A percentile compares a stretch with the other conserved stretches of the same genome.
Conservation (phyloP, 179 eudicot genomes). For the Heliamphora pulchella region DNA sequence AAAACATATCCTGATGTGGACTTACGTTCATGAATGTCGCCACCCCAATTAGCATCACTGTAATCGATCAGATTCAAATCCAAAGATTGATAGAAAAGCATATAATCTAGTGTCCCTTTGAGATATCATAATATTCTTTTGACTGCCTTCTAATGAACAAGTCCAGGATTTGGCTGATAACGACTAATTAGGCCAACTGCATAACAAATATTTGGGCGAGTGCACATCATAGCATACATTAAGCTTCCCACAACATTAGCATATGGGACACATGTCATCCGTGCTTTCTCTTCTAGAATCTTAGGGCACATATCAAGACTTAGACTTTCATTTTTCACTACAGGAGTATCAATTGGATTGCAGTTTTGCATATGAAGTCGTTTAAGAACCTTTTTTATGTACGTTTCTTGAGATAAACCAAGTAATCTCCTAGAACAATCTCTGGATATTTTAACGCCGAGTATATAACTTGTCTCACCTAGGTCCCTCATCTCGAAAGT, state of each 20-base stretch:
- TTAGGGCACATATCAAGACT: neutral
- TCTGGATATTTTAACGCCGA: neutral
- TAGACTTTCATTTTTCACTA: neutral
- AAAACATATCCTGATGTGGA: neutral
- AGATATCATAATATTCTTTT: neutral
- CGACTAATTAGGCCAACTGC: neutral
- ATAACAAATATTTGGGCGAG: neutral
- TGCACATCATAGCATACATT: neutral
- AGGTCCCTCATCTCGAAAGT: neutral
- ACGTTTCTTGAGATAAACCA: neutral
- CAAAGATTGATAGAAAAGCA: neutral
- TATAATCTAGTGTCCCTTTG: neutral
- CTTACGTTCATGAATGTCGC: neutral
- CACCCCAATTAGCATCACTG: neutral
- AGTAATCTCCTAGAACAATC: neutral
- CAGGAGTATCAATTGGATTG: neutral
- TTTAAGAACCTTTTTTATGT: neutral
- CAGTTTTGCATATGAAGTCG: neutral
- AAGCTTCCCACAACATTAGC: neutral
- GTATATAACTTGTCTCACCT: neutral
- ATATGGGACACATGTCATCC: neutral
- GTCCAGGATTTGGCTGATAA: neutral
- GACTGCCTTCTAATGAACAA: neutral
- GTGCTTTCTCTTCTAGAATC: neutral
- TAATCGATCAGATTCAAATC: neutral